Evolutionary conservation across 2,329 filamentous ascomycete genomes (phyloP).

Genomic region (Fusarium sp.): DNA sequence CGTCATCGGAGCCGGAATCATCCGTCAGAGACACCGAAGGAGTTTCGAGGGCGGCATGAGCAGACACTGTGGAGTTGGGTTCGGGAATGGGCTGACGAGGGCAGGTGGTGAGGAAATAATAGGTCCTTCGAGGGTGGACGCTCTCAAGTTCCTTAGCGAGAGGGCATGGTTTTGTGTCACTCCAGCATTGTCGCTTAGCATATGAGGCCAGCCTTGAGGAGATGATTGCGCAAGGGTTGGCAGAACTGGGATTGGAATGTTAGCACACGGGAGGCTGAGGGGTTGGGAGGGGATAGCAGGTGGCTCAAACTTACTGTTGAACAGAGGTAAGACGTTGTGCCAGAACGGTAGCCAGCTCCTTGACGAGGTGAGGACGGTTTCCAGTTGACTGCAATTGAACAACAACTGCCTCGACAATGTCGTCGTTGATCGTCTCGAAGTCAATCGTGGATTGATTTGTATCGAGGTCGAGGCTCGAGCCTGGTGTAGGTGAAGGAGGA

Average conservation of each 20-base stretch:
- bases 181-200: conserved; percentile 87
- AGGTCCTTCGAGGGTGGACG: conserved; percentile 92
- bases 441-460: conserved; percentile 59
- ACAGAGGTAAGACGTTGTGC: conserved; percentile 82
- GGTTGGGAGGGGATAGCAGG: conserved; percentile 26
- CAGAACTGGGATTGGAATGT: conserved; percentile 73
- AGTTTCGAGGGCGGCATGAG: conserved; percentile 72
- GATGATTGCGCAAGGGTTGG: conserved; percentile 94
- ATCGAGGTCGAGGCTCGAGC: conserved; percentile 47
- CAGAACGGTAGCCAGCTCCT: conserved; percentile 87
- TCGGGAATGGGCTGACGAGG: conserved; percentile 83
- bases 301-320: conserved; percentile 78
- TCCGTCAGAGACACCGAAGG: conserved; percentile 79
- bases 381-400: conserved; percentile 88
- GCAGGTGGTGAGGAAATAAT: conserved; percentile 94
- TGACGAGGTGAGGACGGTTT: conserved; percentile 93
- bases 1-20: conserved; percentile 73
- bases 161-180: conserved; percentile 81
- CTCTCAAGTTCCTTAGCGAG: conserved; percentile 93
- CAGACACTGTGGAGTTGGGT: conserved; percentile 47
- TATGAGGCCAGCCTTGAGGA: conserved; percentile 91
- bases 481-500: conserved; percentile 53
- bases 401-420: conserved; percentile 93
- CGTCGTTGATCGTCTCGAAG: conserved; percentile 88
- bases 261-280: conserved; percentile 35